Evolutionary conservation across 2,329 filamentous ascomycete genomes (phyloP), one percentile per base, ranked within the genome.

Genomic region (Xylariaceae sp.): DNA sequence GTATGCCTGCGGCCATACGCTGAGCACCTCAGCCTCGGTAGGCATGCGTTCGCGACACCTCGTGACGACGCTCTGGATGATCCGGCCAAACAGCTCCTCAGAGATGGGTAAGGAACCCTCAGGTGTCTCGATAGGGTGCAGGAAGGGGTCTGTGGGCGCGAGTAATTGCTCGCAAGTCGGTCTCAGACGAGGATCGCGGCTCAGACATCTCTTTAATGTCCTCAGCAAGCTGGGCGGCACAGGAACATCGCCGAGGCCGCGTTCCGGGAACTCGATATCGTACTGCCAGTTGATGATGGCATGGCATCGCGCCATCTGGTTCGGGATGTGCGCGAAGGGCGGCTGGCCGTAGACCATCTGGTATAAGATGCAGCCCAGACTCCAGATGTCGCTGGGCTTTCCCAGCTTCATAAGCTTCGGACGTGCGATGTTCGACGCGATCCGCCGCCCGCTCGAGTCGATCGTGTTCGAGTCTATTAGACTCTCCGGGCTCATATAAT

Each of bases 331-430:
- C 11, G 88, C 92, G 70, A 99, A 99, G 0, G 94, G 94, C 2
- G 91, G 89, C n/a, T 88, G 82, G n/a, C 94, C 94, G 71, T 99
- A 99, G 0, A 93, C 90, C 89, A 99, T 95, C 72, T 97, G 93
- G 76, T 96, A 99, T 11, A 99, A 79, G 62, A 99, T 97, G 71
- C 94, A 99, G 15, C 94, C 94, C 11, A 99, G 76, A 72, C 89
- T 93, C 94, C 94, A 99, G 15, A 99, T 87, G 73, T 99, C 94
- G 67, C 89, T 94, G 5, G 94, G 90, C 71, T 97, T 97, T 61
- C 94, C 95, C 5, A 99, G 81, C 73, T 96, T 96, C 87, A 97
- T 94, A 61, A 97, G 81, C 73, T 92, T 95, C 11, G 85, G 53
- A 73, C 77, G 61, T 76, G 71, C 58, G 74, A 75, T 57, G 66